Percentiles rank a stretch among this genome's conserved stretches.
Evolutionary conservation across 1,284 basidiomycete genomes (phyloP).

Genomic region (Schizophyllum commune): DNA sequence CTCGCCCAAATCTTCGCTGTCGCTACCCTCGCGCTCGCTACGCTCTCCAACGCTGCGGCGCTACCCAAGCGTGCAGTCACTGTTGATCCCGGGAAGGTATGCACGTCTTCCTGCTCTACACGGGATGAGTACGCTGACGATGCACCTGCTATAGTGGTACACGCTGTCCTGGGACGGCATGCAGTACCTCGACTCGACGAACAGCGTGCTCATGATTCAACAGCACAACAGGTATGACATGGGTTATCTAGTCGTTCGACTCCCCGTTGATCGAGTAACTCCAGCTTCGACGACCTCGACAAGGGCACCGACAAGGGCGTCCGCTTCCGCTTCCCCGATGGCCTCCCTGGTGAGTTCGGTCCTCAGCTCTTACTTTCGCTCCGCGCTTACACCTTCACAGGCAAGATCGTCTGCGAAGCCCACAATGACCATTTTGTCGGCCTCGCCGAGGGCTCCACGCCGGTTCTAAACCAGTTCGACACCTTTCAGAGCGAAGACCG

Average conservation of each 20-base stretch:
- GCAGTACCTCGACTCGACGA: slow-evolving; percentile 13
- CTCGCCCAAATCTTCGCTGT: background rate
- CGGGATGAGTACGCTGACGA: background rate
- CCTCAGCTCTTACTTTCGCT: no score
- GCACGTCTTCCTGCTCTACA: background rate
- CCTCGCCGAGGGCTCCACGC: background rate
- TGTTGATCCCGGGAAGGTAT: background rate
- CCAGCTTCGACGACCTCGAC: slow-evolving; percentile 10
- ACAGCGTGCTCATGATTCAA: slow-evolving; percentile 9
- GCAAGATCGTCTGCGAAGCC: slow-evolving; percentile 1
- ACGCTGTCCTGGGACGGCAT: slow-evolving; percentile 10
- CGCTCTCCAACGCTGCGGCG: background rate
- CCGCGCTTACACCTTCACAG: background rate
- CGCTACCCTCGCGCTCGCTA: background rate
- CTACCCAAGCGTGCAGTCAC: background rate
- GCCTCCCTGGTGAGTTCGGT: background rate
- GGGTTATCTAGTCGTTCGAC: background rate
- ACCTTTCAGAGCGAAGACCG: background rate
- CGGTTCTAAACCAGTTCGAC: background rate
- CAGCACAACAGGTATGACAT: slow-evolving; percentile 7
- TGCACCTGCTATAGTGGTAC: slow-evolving; percentile 6
- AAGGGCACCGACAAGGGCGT: slow-evolving; percentile 11
- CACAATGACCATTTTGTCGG: slow-evolving; percentile 13
- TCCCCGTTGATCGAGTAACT: background rate
- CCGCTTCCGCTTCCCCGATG: slow-evolving; percentile 12